Evolutionary conservation across 2,329 filamentous ascomycete species (phyloP).

Genomic region (Epicoccum nigrum): DNA sequence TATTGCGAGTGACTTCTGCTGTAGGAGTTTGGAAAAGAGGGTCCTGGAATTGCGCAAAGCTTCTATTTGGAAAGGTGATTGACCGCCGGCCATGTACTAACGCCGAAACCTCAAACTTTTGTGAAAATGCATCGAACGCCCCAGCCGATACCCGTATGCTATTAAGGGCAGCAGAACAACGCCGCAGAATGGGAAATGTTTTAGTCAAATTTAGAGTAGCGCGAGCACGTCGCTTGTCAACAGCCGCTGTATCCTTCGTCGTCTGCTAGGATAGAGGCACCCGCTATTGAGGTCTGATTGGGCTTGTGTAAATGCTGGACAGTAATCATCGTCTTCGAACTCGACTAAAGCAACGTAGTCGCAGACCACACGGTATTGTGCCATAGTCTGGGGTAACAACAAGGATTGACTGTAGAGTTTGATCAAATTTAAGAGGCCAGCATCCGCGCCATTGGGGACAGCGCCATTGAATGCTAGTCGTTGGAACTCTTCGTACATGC

Average conservation of each 20-base stretch:
- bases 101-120: slow-evolving; percentile 43
- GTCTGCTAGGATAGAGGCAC: slow-evolving; percentile 61
- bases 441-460: slow-evolving; percentile 55
- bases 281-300: slow-evolving; percentile 61
- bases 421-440: slow-evolving; percentile 67
- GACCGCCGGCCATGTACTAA: slow-evolving; percentile 36
- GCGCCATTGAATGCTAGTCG: slow-evolving; percentile 70
- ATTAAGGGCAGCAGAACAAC: slow-evolving; percentile 31
- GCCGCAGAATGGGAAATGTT: slow-evolving; percentile 14
- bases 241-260: slow-evolving; percentile 61
- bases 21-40: slow-evolving; percentile 32
- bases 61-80: slow-evolving; percentile 30
- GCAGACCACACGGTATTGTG: slow-evolving; percentile 60
- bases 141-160: slow-evolving; percentile 19
- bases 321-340: slow-evolving; percentile 52
- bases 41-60: slow-evolving; percentile 28
- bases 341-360: slow-evolving; percentile 63
- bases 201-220: slow-evolving; percentile 54
- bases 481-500: slow-evolving; percentile 78
- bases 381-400: slow-evolving; percentile 54
- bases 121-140: slow-evolving; percentile 31
- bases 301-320: slow-evolving; percentile 58
- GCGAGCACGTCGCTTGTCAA: slow-evolving; percentile 59
- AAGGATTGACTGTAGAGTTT: slow-evolving; percentile 69
- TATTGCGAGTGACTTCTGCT: slow-evolving; percentile 32